A percentile compares a stretch with the other conserved stretches of the same genome.
Conservation (phyloP, 306 rosid species). For the Hylodesmum podocarpum region DNA sequence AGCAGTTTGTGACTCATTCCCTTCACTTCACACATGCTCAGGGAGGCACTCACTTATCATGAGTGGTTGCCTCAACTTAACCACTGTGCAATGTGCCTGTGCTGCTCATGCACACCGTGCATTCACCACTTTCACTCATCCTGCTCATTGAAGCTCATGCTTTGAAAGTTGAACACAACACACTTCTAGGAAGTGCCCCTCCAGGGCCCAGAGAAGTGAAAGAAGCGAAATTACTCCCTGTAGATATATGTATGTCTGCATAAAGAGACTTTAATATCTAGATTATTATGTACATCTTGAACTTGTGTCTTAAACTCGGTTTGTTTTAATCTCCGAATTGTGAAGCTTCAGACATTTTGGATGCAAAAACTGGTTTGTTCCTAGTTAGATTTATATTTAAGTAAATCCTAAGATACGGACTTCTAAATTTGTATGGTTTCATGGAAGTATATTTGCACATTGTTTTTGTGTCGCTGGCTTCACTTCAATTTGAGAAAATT, state of each 20-base stretch:
- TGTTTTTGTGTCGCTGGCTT: neutral
- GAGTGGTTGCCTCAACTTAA: conserved; percentile 85
- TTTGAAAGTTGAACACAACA: neutral
- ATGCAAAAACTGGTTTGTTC: conserved; percentile 19
- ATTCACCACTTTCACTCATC: conserved; percentile 35
- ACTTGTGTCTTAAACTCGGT: neutral
- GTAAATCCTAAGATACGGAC: neutral
- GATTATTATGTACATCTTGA: conserved; percentile 20
- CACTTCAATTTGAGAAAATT: neutral
- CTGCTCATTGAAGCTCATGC: conserved; percentile 61
- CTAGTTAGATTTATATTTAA: conserved; percentile 15
- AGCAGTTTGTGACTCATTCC: conserved; percentile 88
- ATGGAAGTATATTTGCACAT: neutral
- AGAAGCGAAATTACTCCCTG: neutral
- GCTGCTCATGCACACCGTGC: conserved; percentile 75
- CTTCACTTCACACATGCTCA: conserved; percentile 88
- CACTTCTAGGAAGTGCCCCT: conserved; percentile 34
- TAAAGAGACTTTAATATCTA: conserved; percentile 17
- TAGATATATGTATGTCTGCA: conserved; percentile 40
- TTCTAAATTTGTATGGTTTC: neutral
- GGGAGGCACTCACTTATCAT: conserved; percentile 92
- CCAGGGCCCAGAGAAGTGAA: conserved; percentile 36
- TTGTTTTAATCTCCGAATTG: neutral
- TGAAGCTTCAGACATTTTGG: conserved; percentile 26
- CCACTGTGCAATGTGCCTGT: conserved; percentile 89